Evolutionary conservation across 805 yeast species (phyloP), one percentile per base, ranked within the genome.

Genomic region (Tetrapisispora iriomotensis): DNA sequence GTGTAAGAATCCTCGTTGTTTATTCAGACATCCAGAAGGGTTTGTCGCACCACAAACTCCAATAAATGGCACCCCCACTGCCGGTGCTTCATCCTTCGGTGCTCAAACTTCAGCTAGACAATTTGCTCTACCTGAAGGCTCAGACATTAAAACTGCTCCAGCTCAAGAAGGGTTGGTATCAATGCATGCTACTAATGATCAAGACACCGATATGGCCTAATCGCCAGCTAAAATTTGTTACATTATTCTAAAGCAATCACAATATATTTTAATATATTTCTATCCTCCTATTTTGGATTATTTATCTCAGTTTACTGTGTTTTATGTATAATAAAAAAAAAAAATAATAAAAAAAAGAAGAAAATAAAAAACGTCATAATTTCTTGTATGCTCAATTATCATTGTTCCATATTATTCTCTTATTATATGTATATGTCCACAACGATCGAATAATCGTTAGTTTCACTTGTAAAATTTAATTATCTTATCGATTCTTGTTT

Each of bases 1-100:
- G 45, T 87, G 96, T 64, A 74, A 70, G 50, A 85, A 84, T 59
- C 67, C 68, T 37, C 67, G 70, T 39, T 87, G 96, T 68, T 59
- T 77, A 47, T 87, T 68, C 63, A 71, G 70, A 51, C 96, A 87
- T 61, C 94, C 96, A 12, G 80, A 75, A 42, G 92, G 85, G n/a
- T 71, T 87, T 56, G 67, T 63, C 6, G 14, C 54, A 13, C 59
- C 61, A n/a, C 45, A 45, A 43, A 47, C 39, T 10, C 38, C 36
- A 49, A 53, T 24, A 44, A 54, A 19, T 27, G 22, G 20, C 9
- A 25, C n/a, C n/a, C n/a, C 13, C 9, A 38, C 59, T 51, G 38
- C 50, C 61, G 27, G 57, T 60, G 69, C 71, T 46, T 58, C 19
- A 20, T 60, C 58, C 36, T 61, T 59, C 26, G 41, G 45, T 26